Evolutionary conservation across 257 asterid genomes (phyloP).

Genomic region (Gynochthodes officinalis): DNA sequence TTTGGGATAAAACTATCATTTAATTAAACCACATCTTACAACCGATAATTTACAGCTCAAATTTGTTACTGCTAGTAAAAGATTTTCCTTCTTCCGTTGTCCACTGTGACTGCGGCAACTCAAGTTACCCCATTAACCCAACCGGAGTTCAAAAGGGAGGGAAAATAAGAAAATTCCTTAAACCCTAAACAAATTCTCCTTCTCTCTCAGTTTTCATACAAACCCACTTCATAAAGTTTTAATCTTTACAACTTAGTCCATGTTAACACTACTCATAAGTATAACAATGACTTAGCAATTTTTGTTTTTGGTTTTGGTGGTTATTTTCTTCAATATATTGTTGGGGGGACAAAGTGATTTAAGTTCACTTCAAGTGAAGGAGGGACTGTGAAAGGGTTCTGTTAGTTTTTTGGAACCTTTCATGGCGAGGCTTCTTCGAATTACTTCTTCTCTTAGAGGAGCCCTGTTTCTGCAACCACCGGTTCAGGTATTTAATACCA

Average conservation of each 20-base stretch:
- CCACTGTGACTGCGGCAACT: conserved; percentile 5
- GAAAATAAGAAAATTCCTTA: conserved; percentile 27
- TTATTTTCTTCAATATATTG: neutral
- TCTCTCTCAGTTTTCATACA: neutral
- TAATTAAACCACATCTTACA: no score
- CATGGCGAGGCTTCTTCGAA: conserved; percentile 65
- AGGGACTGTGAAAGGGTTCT: conserved; percentile 3
- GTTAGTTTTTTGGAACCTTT: neutral
- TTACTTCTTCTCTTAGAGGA: conserved; percentile 41
- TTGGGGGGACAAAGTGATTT: neutral
- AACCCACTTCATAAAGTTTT: neutral
- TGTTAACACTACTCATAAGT: neutral
- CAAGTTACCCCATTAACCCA: no score
- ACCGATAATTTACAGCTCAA: no score
- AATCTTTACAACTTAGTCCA: neutral
- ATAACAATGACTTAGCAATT: conserved; percentile 1
- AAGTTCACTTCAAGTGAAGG: neutral
- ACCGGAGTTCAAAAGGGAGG: conserved; percentile 27
- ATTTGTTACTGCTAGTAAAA: neutral
- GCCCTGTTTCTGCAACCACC: conserved; percentile 30
- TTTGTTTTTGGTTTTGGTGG: neutral
- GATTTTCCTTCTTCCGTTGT: neutral
- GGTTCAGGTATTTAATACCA: conserved; percentile 19
- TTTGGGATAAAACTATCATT: no score
- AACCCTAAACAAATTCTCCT: conserved; percentile 39